These are phyloP conservation scores for Leccinellum luteum DNA, from an alignment of 768 basidiomycete genomes.

Conservation along the genomic window DNA sequence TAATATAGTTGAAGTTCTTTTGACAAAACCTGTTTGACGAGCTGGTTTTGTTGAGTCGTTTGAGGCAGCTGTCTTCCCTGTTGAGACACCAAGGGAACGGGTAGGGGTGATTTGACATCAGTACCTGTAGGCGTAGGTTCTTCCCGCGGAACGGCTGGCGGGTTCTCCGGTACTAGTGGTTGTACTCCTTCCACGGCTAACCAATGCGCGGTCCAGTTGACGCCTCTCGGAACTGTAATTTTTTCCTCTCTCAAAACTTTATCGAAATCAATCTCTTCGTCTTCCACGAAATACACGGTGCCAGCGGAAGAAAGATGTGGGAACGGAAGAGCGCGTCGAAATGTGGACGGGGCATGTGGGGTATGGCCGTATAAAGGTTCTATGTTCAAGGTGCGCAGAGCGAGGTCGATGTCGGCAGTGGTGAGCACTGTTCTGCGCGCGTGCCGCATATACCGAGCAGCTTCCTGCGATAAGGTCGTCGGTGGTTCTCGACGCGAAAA, in stretches of 20 bases:
- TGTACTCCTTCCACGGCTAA: constrained; percentile 97
- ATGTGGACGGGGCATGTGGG: constrained; percentile 32
- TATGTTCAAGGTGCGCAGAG: constrained; percentile 90
- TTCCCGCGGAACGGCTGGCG: constrained; percentile 73
- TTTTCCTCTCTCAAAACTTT: constrained; percentile 85
- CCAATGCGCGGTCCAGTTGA: constrained; percentile 95
- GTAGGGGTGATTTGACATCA: constrained; percentile 30
- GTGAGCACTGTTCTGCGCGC: constrained; percentile 87
- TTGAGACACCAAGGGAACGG: constrained; percentile 18
- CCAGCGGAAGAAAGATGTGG: constrained; percentile 49
- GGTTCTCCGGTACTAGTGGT: constrained; percentile 94
- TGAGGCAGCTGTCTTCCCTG: constrained; percentile 27
- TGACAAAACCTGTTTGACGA: constrained; percentile 91
- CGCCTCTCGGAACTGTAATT: constrained; percentile 73
- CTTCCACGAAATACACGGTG: constrained; percentile 89
- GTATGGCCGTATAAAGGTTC: constrained; percentile 83
- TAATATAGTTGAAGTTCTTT: constrained; percentile 95
- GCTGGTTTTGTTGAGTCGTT: constrained; percentile 54
- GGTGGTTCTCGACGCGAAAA: background rate
- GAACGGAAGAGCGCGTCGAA: constrained; percentile 47
- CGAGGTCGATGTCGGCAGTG: constrained; percentile 89
- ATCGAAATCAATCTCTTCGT: constrained; percentile 97
- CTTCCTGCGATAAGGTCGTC: constrained; percentile 51
- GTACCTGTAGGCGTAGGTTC: constrained; percentile 30
- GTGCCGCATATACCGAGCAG: constrained; percentile 95